Evolutionary conservation across 2,329 filamentous ascomycete species (phyloP), one percentile per base, ranked within the genome.

Genomic region (Sclerotinia trifoliorum): DNA sequence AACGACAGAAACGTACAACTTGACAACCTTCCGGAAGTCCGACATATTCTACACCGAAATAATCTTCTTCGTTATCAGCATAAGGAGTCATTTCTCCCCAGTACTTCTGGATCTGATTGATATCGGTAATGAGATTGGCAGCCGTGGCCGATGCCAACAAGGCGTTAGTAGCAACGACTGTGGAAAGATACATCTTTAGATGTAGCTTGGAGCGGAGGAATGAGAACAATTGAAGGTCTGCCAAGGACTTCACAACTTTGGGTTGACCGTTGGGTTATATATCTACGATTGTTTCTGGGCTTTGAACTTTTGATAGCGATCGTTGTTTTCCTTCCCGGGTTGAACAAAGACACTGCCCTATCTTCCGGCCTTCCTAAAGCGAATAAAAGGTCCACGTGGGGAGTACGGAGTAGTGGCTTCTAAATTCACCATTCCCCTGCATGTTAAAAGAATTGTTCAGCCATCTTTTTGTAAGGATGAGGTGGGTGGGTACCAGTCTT

Each of bases 1-100:
- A 58, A 1, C 21, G 51, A 26, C 5, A 13, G n/a, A 17, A 44
- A 61, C 54, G 32, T 70, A 55, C 82, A 66, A 86, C 77, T 74
- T 85, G 83, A 76, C 85, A 87, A n/a, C 83, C 83, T 58, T 80
- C 77, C 0, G 85, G 85, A 10, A 83, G 74, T 5, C 81, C 82
- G 42, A 82, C 78, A 66, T 82, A 77, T 5, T 79, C 69, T 19
- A 86, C 80, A 44, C 83, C 84, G 70, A 84, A 85, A 64, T 77
- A 74, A 64, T 78, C 70, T 24, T 80, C 80, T 3, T 77, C 71
- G 67, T 84, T 84, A 73, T 84, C 82, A 11, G 69, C 71, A 71
- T 84, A 85, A 1, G 80, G 77, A 17, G 80, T 79, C 48, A 85
- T 75, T 72, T 84, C 80, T 71, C 82, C 82, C 81, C 81, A 84